phyloP scores from a whole-genome alignment of 495 filamentous ascomycete species.

The Hypoxylon fuscum region DNA sequence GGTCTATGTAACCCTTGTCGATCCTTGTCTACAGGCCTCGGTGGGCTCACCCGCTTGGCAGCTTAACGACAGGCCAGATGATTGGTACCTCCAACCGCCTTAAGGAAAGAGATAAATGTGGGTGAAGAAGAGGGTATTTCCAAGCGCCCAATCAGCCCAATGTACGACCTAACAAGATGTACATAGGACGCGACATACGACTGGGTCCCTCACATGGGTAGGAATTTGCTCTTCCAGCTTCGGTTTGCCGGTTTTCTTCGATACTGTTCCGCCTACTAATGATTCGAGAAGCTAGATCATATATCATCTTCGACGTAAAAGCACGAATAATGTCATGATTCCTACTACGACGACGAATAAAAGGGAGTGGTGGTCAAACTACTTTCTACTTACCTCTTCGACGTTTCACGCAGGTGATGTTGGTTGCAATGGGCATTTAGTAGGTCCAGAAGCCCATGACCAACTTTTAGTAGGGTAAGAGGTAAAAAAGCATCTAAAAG shows the following conservation, averaged over 20 bases:
- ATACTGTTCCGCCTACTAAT: not conserved
- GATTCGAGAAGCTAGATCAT: not conserved
- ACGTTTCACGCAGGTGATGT: too few species aligned
- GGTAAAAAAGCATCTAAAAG: too few species aligned
- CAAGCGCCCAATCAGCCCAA: constrained; percentile 41
- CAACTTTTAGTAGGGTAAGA: too few species aligned
- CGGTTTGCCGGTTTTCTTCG: constrained; percentile 22
- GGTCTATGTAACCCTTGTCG: constrained; percentile 17
- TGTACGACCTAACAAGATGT: constrained; percentile 11
- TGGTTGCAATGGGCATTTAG: too few species aligned
- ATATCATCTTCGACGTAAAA: constrained; percentile 1
- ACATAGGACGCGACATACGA: constrained; percentile 21
- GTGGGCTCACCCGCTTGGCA: constrained; percentile 36
- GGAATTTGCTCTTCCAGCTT: constrained; percentile 1
- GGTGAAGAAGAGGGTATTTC: constrained; percentile 32
- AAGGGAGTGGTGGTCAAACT: too few species aligned
- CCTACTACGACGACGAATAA: too few species aligned
- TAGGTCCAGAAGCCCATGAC: too few species aligned
- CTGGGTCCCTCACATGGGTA: constrained; percentile 26
- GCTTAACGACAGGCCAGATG: constrained; percentile 21
- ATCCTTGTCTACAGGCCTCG: constrained; percentile 21
- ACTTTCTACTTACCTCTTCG: too few species aligned
- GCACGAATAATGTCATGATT: not conserved
- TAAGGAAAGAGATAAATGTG: constrained; percentile 40
- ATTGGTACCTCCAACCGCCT: constrained; percentile 34